Base-by-base conservation (phyloP, 176 grass and related monocot genomes). In the Canna indica region DNA sequence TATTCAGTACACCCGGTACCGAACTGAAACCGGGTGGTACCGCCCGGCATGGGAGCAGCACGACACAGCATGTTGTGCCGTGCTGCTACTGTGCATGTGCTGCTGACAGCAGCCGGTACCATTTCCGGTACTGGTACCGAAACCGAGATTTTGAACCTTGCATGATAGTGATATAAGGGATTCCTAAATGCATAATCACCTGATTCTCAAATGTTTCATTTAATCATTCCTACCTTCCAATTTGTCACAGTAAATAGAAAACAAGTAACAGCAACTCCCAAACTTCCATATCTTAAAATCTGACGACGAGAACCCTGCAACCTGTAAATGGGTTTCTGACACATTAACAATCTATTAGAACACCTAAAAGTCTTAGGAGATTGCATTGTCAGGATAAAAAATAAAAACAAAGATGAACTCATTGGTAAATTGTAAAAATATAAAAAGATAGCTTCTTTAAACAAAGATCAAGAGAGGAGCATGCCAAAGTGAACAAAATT, bases 241-340 rank as follows among this genome's bases (percentile, higher is more conserved):
- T 97, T 97, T 58, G 86, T 82, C 31, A 77, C 38, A 50, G 88
- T 72, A 75, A 90, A 82, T 53, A 97, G 45, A 69, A 97, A 57
- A 85, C 81, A 92, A 66, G 87, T 77, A 63, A 90, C 12, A 1
- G 88, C 81, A 87, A 97, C 75, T 81, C 89, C 94, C 72, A 85
- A 68, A 80, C 86, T 92, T 77, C 86, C 89, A 76, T 90, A 97
- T 92, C 86, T 82, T 83, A 97, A 69, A 78, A 92, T 70, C 70
- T 92, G 79, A 12, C 84, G 68, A 48, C 94, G 86, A 80, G 94
- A 97, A 84, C 86, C 84, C 65, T 85, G 74, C 69, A 87, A 52
- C 82, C 89, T 97, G 81, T 61, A 90, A 44, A 76, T 7, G 82
- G 67, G 74, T 77, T 71, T 72, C 79, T 74, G 67, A 30, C 58